These are phyloP conservation scores for Penicillium bialowiezense DNA, from an alignment of 495 filamentous ascomycete species.

Conservation along the genomic window DNA sequence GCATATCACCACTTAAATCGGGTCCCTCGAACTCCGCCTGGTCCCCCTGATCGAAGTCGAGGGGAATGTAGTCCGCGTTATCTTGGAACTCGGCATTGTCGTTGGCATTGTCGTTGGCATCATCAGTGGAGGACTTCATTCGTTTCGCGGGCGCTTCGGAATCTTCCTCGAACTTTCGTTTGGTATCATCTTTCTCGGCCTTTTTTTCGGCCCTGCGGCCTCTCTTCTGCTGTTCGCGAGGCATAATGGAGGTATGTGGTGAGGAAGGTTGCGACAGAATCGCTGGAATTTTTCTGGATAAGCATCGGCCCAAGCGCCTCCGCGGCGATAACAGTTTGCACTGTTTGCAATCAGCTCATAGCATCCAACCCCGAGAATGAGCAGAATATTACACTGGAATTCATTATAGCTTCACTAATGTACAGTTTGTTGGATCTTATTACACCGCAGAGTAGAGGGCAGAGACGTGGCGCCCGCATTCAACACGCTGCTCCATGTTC, in stretches of 20 bases:
- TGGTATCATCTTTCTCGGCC: conserved; percentile 39
- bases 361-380: not conserved
- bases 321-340: conserved; percentile 21
- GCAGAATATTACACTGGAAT: conserved; percentile 5
- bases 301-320: conserved; percentile 44
- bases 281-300: conserved; percentile 38
- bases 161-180: conserved; percentile 42
- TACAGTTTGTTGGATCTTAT: conserved; percentile 20
- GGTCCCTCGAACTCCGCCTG: conserved; percentile 11
- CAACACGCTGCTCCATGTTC: conserved; percentile 80
- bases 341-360: conserved; percentile 26
- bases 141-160: conserved; percentile 40
- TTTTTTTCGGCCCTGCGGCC: conserved; percentile 61
- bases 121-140: conserved; percentile 31
- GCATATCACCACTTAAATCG: conserved; percentile 36
- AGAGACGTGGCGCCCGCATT: conserved; percentile 81
- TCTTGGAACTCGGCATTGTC: conserved; percentile 11
- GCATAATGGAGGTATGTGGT: conserved; percentile 32
- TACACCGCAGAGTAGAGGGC: conserved; percentile 65
- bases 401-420: conserved; percentile 22
- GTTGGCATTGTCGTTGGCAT: too few species aligned
- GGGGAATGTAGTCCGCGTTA: conserved; percentile 36
- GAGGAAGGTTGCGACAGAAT: conserved; percentile 3
- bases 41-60: conserved; percentile 32
- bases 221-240: conserved; percentile 63